A percentile compares a stretch with the other conserved stretches of the same genome.
Evolutionary conservation across 2,329 filamentous ascomycete species (phyloP).

Genomic region (Colletotrichum paranaense): DNA sequence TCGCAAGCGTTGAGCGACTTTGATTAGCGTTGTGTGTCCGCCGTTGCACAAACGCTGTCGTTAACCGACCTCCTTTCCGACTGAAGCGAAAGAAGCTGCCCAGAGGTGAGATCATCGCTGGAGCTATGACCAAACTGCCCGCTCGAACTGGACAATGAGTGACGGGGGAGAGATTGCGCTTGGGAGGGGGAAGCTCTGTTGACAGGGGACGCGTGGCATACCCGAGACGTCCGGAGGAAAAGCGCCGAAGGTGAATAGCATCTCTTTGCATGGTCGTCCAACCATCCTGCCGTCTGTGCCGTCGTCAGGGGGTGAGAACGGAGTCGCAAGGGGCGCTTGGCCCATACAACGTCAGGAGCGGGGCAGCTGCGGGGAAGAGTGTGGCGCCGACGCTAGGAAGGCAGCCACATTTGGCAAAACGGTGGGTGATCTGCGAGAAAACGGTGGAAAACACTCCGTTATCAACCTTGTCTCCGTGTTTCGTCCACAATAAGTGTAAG

Average conservation of each 20-base stretch:
- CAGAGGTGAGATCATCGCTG: not conserved
- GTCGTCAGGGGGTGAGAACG: not conserved
- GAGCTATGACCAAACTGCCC: slow-evolving; percentile 2
- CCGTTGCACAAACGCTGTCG: not conserved
- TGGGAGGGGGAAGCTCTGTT: not conserved
- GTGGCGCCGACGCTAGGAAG: slow-evolving; percentile 23
- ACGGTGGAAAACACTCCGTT: slow-evolving; percentile 25
- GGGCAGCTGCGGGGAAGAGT: slow-evolving; percentile 15
- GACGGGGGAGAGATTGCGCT: slow-evolving; percentile 1
- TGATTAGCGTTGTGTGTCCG: not conserved
- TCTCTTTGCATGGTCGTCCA: slow-evolving; percentile 5
- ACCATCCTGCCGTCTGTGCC: not conserved
- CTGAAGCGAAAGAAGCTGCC: not conserved
- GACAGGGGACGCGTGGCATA: slow-evolving; percentile 17
- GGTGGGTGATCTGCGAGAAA: slow-evolving; percentile 22
- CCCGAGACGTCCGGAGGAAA: slow-evolving; percentile 24
- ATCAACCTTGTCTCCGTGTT: slow-evolving; percentile 2
- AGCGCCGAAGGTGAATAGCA: slow-evolving; percentile 7
- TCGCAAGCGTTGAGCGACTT: not conserved
- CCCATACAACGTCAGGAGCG: slow-evolving; percentile 27
- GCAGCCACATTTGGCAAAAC: slow-evolving; percentile 27
- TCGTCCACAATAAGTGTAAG: not conserved
- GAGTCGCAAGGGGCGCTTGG: not conserved
- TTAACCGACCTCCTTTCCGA: not conserved
- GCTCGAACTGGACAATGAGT: slow-evolving; percentile 12